phyloP scores from a whole-genome alignment of 2,329 filamentous ascomycete genomes.

The Penicillium sp. region DNA sequence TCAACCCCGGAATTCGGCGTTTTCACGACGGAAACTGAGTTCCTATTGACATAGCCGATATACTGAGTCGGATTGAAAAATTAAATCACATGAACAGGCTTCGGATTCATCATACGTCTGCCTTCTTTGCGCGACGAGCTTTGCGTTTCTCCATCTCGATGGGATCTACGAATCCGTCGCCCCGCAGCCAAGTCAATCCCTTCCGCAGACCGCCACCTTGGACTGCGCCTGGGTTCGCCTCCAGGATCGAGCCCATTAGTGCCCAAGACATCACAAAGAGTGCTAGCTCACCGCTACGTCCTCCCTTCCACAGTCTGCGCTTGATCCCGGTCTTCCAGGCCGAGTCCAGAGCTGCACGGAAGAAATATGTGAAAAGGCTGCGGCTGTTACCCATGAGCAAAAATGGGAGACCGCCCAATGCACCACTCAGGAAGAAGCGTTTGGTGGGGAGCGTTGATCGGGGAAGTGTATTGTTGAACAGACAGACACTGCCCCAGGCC shows the following conservation, averaged over 20 bases:
- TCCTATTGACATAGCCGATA: conserved; percentile 3
- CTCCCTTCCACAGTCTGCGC: conserved; percentile 80
- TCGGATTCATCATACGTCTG: neutral
- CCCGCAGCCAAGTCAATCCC: conserved; percentile 70
- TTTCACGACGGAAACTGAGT: conserved; percentile 21
- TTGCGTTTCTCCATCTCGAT: conserved; percentile 48
- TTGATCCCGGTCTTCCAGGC: conserved; percentile 95
- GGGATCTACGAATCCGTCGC: conserved; percentile 75
- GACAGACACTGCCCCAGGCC: conserved; percentile 84
- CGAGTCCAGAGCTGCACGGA: conserved; percentile 75
- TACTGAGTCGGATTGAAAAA: too few species aligned
- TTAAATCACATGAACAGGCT: too few species aligned
- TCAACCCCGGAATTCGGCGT: neutral
- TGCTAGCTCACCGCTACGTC: conserved; percentile 76
- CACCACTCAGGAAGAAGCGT: conserved; percentile 86
- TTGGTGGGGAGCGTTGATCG: conserved; percentile 73
- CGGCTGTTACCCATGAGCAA: conserved; percentile 63
- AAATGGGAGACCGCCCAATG: conserved; percentile 77
- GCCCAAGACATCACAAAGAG: conserved; percentile 79
- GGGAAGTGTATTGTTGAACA: conserved; percentile 80
- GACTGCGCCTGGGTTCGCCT: conserved; percentile 68
- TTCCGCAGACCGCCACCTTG: conserved; percentile 69
- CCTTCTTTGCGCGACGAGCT: conserved; percentile 30
- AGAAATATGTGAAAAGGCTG: conserved; percentile 74
- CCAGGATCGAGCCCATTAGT: conserved; percentile 74